These are phyloP conservation scores for Xylaria flabelliformis DNA, from an alignment of 495 filamentous ascomycete species.

Conservation along the genomic window DNA sequence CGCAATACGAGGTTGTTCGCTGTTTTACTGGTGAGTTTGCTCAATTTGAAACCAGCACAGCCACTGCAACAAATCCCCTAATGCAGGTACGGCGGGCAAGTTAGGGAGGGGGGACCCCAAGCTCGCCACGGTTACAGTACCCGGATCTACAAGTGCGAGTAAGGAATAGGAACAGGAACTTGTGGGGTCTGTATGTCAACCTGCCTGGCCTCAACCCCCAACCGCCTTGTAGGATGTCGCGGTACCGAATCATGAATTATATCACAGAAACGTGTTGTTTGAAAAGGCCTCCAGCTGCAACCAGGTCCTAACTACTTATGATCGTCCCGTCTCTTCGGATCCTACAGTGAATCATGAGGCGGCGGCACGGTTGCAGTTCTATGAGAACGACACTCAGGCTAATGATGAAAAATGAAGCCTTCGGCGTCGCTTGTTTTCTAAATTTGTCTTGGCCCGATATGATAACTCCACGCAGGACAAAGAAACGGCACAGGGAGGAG, in stretches of 20 bases:
- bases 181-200: slow-evolving; percentile 10
- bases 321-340: slow-evolving; percentile 2
- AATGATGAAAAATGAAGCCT: not conserved
- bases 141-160: too few relatives aligned
- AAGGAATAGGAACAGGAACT: not conserved
- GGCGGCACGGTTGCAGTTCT: not conserved
- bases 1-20: slow-evolving; percentile 24
- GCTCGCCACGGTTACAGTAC: slow-evolving; percentile 5
- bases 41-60: slow-evolving; percentile 42
- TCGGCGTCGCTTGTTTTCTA: slow-evolving; percentile 7
- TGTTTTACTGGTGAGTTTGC: slow-evolving; percentile 17
- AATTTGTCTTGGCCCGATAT: slow-evolving; percentile 2
- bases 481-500: not conserved
- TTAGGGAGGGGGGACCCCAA: not conserved
- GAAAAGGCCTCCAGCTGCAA: not conserved
- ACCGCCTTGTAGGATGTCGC: not conserved
- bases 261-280: slow-evolving; percentile 1
- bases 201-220: slow-evolving; percentile 1
- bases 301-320: not conserved
- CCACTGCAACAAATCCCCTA: slow-evolving; percentile 32
- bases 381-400: not conserved
- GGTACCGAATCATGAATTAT: slow-evolving; percentile 8
- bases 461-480: not conserved
- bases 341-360: not conserved
- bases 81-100: slow-evolving; percentile 37